Evolutionary conservation across 1,284 basidiomycete genomes (phyloP), one percentile per base, ranked within the genome.

Genomic region (Fomitiporia mediterranea): DNA sequence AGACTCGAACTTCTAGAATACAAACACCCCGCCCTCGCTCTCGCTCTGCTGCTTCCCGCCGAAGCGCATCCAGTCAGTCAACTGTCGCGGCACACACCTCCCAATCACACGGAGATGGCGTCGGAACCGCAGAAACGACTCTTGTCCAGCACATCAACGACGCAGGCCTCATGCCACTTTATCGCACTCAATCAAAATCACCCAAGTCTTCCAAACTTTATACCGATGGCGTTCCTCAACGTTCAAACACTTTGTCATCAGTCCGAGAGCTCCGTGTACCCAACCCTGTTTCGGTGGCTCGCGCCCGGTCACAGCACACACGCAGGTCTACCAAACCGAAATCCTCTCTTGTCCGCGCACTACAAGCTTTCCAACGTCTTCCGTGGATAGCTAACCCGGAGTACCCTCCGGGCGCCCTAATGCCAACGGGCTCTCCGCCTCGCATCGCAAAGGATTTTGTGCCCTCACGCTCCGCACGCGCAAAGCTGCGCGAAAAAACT

Each of bases 381-480:
- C 54, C 54, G 13, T 56, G 54, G 54, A 42, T 50, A 21, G 54
- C 54, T 5, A 27, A 49, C 9, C 54, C 47, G 15, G 46, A 40
- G 7, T 23, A 23, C 13, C 46, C 38, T 9, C 46, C 37, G n/a
- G 54, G 54, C 4, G 39, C 39, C 7, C 19, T 56, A 7, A 5
- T 50, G 9, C 54, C 54, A 2, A 19, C 47, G 19, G 46, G 25
- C 7, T 13, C 54, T 21, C 34, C 47, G 11, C 53, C 42, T 5
- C 54, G 54, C 37, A 23, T 56, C 30, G 30, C 54, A 30, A 37
- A 35, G 15, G 54, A 56, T 35, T 56, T 40, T 38, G 3, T 50
- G 3, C 55, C 55, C 13, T 15, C 32, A 11, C 44, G 35, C 15
- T 47, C 42, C 3, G 30, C 1, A 23, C 42, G 53, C 21, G 53